Conservation (phyloP, 2,329 filamentous ascomycete species). For the Scortechinia acanthostroma region DNA sequence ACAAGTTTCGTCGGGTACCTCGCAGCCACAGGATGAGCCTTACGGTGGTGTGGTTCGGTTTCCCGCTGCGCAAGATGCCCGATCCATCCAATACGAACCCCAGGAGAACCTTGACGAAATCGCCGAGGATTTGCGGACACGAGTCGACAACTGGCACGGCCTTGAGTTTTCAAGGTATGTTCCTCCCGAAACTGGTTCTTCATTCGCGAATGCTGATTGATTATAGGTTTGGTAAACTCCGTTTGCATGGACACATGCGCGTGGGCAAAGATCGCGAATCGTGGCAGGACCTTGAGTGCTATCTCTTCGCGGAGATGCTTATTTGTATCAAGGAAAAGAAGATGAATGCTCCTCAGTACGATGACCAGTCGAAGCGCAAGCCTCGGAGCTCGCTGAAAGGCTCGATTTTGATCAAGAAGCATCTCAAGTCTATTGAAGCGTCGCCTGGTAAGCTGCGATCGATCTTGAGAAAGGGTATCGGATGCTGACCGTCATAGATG, state of each 20-base stretch:
- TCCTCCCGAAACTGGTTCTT: conserved; percentile 3
- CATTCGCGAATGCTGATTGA: conserved; percentile 14
- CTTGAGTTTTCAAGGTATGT: conserved; percentile 74
- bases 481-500: conserved; percentile 59
- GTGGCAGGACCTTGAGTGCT: conserved; percentile 97
- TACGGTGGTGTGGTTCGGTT: conserved; percentile 47
- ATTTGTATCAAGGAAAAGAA: conserved; percentile 99
- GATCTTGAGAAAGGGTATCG: conserved; percentile 12
- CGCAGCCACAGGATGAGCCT: conserved; percentile 34
- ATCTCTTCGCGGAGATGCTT: conserved; percentile 95
- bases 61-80: conserved; percentile 26
- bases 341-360: conserved; percentile 52
- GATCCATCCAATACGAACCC: conserved; percentile 66
- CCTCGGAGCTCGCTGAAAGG: conserved; percentile 85
- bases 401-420: conserved; percentile 96
- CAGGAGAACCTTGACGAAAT: conserved; percentile 74
- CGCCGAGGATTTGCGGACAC: conserved; percentile 73
- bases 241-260: conserved; percentile 79
- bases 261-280: conserved; percentile 94
- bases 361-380: conserved; percentile 48
- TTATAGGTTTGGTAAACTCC: conserved; percentile 77
- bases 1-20: background rate
- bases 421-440: conserved; percentile 81
- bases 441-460: conserved; percentile 38
- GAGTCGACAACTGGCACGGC: conserved; percentile 98